Base-by-base conservation (phyloP, 2,329 filamentous ascomycete genomes). In the Colletotrichum trifolii region DNA sequence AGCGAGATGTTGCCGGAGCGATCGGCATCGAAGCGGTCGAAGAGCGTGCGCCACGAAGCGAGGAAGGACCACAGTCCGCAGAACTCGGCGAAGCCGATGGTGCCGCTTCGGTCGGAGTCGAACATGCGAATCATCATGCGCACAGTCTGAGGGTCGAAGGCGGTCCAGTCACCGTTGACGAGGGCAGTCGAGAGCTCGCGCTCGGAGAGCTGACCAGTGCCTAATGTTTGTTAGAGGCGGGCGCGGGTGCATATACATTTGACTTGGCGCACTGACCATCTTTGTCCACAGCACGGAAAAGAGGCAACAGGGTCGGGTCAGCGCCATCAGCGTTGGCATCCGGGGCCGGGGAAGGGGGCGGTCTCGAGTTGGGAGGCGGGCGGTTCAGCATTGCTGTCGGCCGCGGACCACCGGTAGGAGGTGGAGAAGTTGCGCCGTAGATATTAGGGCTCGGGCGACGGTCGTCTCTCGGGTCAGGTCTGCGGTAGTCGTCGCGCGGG, bases 41-140 rank as follows among this genome's bases (percentile, higher is more conserved):
- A 99, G 11, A 99, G 89, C 46, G 89, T 89, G 70, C 96, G 89
- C 96, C 96, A 99, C 15, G 94, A 93, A 40, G 93, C 93, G 43
- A 99, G 86, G 79, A 98, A 99, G 15, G 92, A 93, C 96, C 96
- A 99, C 25, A 99, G 84, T 15, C 93, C 95, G 75, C 94, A 96
- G 78, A 99, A 99, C 79, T 98, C 96, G 69, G 96, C 90, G 77
- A 97, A 98, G 67, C 91, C 94, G 76, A 99, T 96, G 12, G 91
- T 92, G 55, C 94, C 94, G 67, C 87, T 91, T 71, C 92, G 91
- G 79, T 97, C 92, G 64, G 91, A 92, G 80, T 98, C 95, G 80
- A 99, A 99, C 96, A 99, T 98, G 75, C 94, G 91, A 71, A 99
- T 97, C 94, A 99, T 97, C 93, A 98, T 97, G 74, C 91, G 91